Evolutionary conservation across 2,329 filamentous ascomycete species (phyloP), one percentile per base, ranked within the genome.

Genomic region (Dactylellina haptotyla): DNA sequence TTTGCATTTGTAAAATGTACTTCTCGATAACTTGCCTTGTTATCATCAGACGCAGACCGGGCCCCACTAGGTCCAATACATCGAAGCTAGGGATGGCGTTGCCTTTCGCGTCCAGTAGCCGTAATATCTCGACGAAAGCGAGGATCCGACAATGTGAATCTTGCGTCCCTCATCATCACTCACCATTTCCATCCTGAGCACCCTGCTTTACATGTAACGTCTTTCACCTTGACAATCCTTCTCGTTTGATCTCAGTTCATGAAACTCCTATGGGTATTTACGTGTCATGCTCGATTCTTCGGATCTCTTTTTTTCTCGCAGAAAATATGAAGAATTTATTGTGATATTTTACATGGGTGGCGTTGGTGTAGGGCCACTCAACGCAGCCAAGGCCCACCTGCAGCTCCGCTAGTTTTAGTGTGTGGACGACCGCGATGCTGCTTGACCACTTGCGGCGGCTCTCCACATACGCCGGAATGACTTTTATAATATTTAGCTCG

Each of bases 81-180:
- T 45, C 46, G 28, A 64, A 53, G n/a, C 32, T 61, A 46, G 61
- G 67, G 67, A 51, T 72, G 59, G 46, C 53, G 59, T 58, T 71
- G 66, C 66, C 59, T 39, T 59, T 65, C 67, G 67, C 67, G 41
- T 72, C 48, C 59, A 61, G 59, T 54, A 72, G 45, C 67, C 67
- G 46, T 61, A 53, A 54, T 54, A 65, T n/a, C 16, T 41, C 50
- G n/a, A n/a, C 41, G 53, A 32, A 51, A 18, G 32, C 34, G 64
- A 53, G 34, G 53, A 61, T 69, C 64, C 64, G 56, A 61, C 64
- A 54, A 20, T 46, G 26, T 53, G 57, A 51, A 58, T 67, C 56
- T 41, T 26, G 28, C 28, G 34, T 46, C 56, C 51, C 39, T 51
- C 54, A 61, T 23, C 10, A 37, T 53, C 63, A 45, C 45, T 46